Evolutionary conservation across 2,329 filamentous ascomycete genomes (phyloP), one percentile per base, ranked within the genome.

Genomic region (Westerdykella aurantiaca): DNA sequence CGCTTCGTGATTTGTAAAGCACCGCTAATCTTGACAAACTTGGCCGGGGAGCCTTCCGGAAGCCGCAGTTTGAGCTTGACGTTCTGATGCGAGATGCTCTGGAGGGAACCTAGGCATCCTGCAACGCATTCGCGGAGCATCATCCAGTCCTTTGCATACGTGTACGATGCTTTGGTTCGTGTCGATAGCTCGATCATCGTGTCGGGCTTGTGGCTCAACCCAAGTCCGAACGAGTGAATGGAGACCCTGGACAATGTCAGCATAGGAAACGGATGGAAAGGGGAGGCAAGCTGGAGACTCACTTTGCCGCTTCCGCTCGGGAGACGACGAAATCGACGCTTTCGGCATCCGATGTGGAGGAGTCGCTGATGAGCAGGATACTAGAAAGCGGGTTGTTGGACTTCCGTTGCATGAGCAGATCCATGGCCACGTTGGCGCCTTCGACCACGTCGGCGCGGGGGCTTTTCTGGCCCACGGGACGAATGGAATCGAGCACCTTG

Each of bases 71-170:
- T 95, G 43, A 98, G 78, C 73, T 95, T 96, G 45, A 94, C 93
- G 61, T 97, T 97, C 66, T 97, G 93, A 65, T 98, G 93, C n/a
- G 93, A 97, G 22, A 88, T 84, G 2, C 88, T 89, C 68, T 98
- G 93, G 63, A 97, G 79, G 12, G 88, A 83, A 38, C 93, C 93
- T 22, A 98, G 74, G 60, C 91, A 97, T 35, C 93, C 93, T 18
- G 90, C 93, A 37, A 96, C 78, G 65, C 93, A 97, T 67, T 98
- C 93, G 22, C 93, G 85, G 31, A 98, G 78, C 91, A 97, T 98
- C 91, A 97, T 97, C 93, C 93, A 98, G 67, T 98, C 93, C 70
- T 97, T 98, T 55, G 98, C 90, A 60, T 97, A 98, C 1, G 89
- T 94, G 63, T 97, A 98, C 1, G 89, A 94, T 4, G 90, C 93